Evolutionary conservation across 805 yeast genomes (phyloP).

Genomic region (Pichia cephalocereana): DNA sequence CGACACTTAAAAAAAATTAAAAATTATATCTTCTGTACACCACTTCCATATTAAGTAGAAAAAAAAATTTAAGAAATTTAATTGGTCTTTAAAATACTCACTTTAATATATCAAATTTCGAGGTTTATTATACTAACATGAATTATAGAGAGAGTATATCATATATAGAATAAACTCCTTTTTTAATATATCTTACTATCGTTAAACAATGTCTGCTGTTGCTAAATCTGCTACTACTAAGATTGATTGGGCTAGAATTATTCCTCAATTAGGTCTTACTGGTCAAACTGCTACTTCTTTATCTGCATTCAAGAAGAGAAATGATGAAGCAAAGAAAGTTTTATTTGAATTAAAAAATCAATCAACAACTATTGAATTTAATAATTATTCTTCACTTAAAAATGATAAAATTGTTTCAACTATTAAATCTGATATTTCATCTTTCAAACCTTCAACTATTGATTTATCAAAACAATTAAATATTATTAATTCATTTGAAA

Average conservation of each 20-base stretch:
- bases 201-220: conserved; percentile 19
- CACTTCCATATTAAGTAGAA: no score
- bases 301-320: conserved; percentile 93
- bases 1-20: no score
- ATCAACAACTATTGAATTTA: conserved; percentile 72
- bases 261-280: conserved; percentile 80
- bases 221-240: conserved; percentile 37
- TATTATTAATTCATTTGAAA: conserved; percentile 88
- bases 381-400: conserved; percentile 69
- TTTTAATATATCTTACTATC: no score
- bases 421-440: conserved; percentile 65
- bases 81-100: no score
- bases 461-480: conserved; percentile 85
- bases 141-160: no score
- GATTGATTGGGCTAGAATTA: conserved; percentile 91
- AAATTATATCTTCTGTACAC: no score
- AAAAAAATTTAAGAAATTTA: no score
- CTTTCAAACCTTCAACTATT: conserved; percentile 76
- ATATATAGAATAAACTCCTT: no score
- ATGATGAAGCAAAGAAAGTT: conserved; percentile 91
- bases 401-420: conserved; percentile 73
- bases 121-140: no score
- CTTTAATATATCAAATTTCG: no score
- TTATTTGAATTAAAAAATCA: conserved; percentile 63
- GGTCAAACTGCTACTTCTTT: conserved; percentile 82